Base-by-base conservation (phyloP, 2,329 filamentous ascomycete species). In the Metarhizium sp. region DNA sequence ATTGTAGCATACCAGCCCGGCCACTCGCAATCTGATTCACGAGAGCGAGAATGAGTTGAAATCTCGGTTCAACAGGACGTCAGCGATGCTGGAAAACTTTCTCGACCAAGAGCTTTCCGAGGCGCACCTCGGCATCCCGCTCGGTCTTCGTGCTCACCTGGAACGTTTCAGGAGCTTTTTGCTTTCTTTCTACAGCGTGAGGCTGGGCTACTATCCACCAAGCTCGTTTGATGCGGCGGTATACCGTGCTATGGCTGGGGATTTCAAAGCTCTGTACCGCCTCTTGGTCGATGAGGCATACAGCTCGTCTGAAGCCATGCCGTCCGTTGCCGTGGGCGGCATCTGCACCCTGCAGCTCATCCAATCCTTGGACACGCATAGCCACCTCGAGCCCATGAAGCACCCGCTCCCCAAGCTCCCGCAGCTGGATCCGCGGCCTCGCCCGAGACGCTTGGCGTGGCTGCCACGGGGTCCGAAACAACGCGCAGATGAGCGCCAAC, bases 181-280 rank as follows among this genome's bases (percentile, higher is more conserved):
- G 1, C 75, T 85, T 30, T 75, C 76, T 0, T 86, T 84, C 62
- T 92, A 90, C 64, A 74, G 81, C 1, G 75, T 78, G 0, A 84
- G 84, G 54, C 77, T 90, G 36, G 87, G 87, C 5, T 86, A 85
- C 60, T 92, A 87, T 69, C 88, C 89, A 0, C 87, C 88, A 0
- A 71, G 72, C 2, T 67, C 71, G 1, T 66, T 72, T 29, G 71
- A 76, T 43, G 58, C 54, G 63, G 69, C 75, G 20, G 67, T 86
- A 1, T 84, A 84, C 62, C 73, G 73, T 36, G 73, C 74, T 3
- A 86, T 92, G 80, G 78, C 80, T 45, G 71, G 76, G 38, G 88
- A 92, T 60, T 91, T 94, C 60, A 77, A 82, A 52, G 81, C 78
- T 2, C 71, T 92, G 0, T 90, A 91, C 66, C 76, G 85, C 36